Evolutionary conservation across 768 basidiomycete genomes (phyloP).

Genomic region (Sarcodon sp.): DNA sequence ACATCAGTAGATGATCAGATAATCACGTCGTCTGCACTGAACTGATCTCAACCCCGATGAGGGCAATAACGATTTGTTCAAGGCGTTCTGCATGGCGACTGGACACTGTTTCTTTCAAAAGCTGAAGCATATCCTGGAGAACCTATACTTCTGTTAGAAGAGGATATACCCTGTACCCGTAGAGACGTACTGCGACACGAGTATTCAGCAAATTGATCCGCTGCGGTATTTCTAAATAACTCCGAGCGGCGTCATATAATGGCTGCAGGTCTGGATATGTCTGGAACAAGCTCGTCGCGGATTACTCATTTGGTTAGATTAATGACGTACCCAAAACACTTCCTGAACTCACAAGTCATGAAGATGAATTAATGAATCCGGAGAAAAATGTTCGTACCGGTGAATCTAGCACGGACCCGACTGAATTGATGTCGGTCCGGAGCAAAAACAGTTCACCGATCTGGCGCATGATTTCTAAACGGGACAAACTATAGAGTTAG

Average conservation of each 20-base stretch:
- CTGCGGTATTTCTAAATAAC: slow-evolving; percentile 91
- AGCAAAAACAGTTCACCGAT: slow-evolving; percentile 91
- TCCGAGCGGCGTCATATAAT: slow-evolving; percentile 84
- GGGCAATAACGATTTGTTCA: slow-evolving; percentile 84
- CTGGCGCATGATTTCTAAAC: slow-evolving; percentile 88
- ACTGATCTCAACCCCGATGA: slow-evolving; percentile 87
- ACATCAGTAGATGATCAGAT: slow-evolving; percentile 1
- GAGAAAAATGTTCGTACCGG: slow-evolving; percentile 42
- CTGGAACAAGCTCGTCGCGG: slow-evolving; percentile 23
- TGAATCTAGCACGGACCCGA: slow-evolving; percentile 93
- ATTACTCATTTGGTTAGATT: slow-evolving; percentile 6
- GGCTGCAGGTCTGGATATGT: slow-evolving; percentile 93
- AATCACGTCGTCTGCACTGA: neutral
- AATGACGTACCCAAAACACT: slow-evolving; percentile 74
- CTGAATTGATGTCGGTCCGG: slow-evolving; percentile 88
- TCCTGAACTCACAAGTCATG: slow-evolving; percentile 35
- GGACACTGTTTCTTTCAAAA: slow-evolving; percentile 90
- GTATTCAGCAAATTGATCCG: slow-evolving; percentile 88
- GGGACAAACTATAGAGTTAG: neutral
- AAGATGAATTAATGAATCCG: slow-evolving; percentile 1
- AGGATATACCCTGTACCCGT: neutral
- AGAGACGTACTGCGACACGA: slow-evolving; percentile 66
- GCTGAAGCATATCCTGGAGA: slow-evolving; percentile 91
- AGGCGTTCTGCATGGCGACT: slow-evolving; percentile 83
- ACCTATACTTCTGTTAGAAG: slow-evolving; percentile 34